phyloP scores from a whole-genome alignment of 2,329 filamentous ascomycete genomes.

The Xylogone sp. region DNA sequence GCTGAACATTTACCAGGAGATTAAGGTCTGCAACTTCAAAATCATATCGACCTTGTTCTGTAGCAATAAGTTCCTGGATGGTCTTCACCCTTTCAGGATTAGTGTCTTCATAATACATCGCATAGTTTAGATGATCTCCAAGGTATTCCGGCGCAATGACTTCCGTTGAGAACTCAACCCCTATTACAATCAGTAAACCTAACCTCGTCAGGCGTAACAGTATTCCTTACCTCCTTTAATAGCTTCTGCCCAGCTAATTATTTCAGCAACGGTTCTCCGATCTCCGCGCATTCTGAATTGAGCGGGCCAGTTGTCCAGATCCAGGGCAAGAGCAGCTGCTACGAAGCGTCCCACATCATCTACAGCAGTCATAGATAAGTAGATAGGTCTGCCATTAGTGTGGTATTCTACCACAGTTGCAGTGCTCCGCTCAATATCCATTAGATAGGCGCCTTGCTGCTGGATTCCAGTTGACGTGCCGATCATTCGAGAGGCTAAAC shows the following conservation, averaged over 20 bases:
- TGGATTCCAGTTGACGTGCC: constrained; percentile 51
- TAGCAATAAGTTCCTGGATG: constrained; percentile 62
- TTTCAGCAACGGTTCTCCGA: constrained; percentile 53
- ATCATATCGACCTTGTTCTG: constrained; percentile 64
- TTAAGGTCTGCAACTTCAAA: constrained; percentile 61
- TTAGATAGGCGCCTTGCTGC: constrained; percentile 59
- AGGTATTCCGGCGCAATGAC: constrained; percentile 18
- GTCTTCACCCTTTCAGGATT: constrained; percentile 40
- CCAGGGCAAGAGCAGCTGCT: constrained; percentile 63
- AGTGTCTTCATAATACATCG: constrained; percentile 35
- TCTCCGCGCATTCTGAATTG: constrained; percentile 71
- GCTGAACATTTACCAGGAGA: constrained; percentile 41
- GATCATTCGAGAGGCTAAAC: constrained; percentile 56
- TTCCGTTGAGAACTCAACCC: constrained; percentile 14
- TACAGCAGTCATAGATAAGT: constrained; percentile 64
- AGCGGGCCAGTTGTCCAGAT: constrained; percentile 56
- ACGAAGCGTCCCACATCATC: constrained; percentile 69
- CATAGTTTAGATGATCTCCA: constrained; percentile 12
- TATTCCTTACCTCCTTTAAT: constrained; percentile 44
- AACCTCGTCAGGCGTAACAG: not conserved
- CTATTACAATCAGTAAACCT: constrained; percentile 6
- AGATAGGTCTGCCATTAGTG: constrained; percentile 43
- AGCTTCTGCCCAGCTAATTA: constrained; percentile 47
- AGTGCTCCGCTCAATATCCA: constrained; percentile 54
- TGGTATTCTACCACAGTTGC: constrained; percentile 60